Base-by-base conservation (phyloP, 2,329 filamentous ascomycete genomes). In the Curvularia eragrostidis region DNA sequence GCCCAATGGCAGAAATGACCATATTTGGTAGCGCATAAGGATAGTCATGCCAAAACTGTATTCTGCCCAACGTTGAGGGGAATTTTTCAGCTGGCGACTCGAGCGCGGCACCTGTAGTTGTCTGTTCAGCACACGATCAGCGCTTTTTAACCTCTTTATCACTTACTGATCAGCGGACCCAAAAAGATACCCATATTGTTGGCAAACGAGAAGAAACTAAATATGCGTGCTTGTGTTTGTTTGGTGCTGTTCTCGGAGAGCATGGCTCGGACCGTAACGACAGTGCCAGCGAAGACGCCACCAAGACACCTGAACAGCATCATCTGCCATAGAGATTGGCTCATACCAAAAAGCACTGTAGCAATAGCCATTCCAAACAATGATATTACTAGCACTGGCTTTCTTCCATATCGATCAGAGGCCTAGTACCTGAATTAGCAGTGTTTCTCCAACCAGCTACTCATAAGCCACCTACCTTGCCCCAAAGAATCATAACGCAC, bases 251-350 rank as follows among this genome's bases (percentile, higher is more conserved):
- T 86, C 75, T 95, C 91, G 18, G 85, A 84, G 28, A 94, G 82
- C 89, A 94, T 93, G 6, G 90, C 88, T 26, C 91, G 83, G 54
- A 94, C 85, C 5, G 90, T 89, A 61, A 94, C 85, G 47, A 91
- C 82, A 6, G 87, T 90, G 0, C 90, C 91, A 0, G 87, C 87
- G 72, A 94, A 93, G 4, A 91, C 75, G 1, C 91, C 91, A 0
- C 89, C 89, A 15, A 89, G 64, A 65, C 88, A 91, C 30, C 91
- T 83, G 61, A 89, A 88, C 13, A 90, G 39, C 4, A 93, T 81
- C 89, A 94, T 93, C 76, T 93, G 87, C 82, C 82, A 83, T n/a
- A 94, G 80, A 0, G 81, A 83, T 48, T 76, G 82, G 21, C 89
- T 86, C 60, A 91, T 74, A 15, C 91, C 91, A 65, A 94, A 95